Percentiles rank a stretch among this genome's conserved stretches.
phyloP scores from a whole-genome alignment of 257 asterid genomes.

The Solanum piurae region DNA sequence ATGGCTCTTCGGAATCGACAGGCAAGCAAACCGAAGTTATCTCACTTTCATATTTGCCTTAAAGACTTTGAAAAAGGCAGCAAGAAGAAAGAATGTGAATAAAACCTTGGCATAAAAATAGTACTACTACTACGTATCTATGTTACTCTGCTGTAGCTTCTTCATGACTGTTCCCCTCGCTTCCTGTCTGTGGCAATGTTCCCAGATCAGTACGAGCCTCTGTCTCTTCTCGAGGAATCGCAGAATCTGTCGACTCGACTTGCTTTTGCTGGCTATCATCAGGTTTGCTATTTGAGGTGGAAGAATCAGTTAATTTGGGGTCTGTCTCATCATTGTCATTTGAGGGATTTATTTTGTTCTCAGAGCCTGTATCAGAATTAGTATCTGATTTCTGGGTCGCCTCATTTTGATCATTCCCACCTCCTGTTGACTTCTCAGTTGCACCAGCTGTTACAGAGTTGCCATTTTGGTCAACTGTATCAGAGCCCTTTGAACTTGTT shows the following conservation, averaged over 20 bases:
- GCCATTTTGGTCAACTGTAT: constrained; percentile 1
- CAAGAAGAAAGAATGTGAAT: constrained; percentile 10
- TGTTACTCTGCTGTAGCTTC: constrained; percentile 48
- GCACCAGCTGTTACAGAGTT: not conserved
- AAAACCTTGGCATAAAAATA: not conserved
- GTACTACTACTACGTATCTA: not conserved
- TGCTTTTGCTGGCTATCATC: constrained; percentile 12
- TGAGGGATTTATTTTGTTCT: constrained; percentile 13
- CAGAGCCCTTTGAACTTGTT: not conserved
- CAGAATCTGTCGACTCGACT: constrained; percentile 27
- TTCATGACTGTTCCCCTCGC: constrained; percentile 23
- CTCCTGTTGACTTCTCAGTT: not conserved
- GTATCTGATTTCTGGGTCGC: not conserved
- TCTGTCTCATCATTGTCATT: constrained; percentile 38
- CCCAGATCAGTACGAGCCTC: constrained; percentile 54
- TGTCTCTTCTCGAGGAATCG: constrained; percentile 48
- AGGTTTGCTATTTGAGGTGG: constrained; percentile 13
- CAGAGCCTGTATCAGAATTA: not conserved
- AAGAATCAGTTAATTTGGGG: constrained; percentile 20
- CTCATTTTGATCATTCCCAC: not conserved
- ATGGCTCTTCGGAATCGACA: constrained; percentile 4
- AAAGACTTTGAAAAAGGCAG: not conserved
- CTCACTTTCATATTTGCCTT: constrained; percentile 13
- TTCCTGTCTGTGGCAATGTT: constrained; percentile 58
- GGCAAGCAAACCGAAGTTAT: constrained; percentile 2